These are phyloP conservation scores for Arthrobotrys conoides DNA, from an alignment of 2,329 filamentous ascomycete genomes.

Conservation along the genomic window DNA sequence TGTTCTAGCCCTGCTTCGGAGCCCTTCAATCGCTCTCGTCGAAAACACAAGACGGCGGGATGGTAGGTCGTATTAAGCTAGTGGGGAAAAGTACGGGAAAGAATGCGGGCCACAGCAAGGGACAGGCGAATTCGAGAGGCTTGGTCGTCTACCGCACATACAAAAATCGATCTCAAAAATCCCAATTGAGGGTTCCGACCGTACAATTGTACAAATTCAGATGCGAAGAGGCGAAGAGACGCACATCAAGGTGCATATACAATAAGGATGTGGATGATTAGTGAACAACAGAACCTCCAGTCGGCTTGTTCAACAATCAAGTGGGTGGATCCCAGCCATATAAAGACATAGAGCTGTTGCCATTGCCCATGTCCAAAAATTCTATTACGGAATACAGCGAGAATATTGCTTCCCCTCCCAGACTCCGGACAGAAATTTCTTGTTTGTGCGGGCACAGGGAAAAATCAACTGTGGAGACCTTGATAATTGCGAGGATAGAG, in stretches of 20 bases:
- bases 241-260: constrained; percentile 58
- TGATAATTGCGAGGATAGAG: constrained; percentile 37
- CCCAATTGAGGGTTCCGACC: constrained; percentile 34
- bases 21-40: constrained; percentile 26
- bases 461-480: constrained; percentile 46
- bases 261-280: constrained; percentile 48
- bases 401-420: constrained; percentile 18
- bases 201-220: constrained; percentile 29
- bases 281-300: constrained; percentile 49
- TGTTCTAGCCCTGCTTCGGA: constrained; percentile 5
- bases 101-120: constrained; percentile 31
- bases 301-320: constrained; percentile 37
- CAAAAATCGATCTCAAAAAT: constrained; percentile 29
- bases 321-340: constrained; percentile 58
- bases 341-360: constrained; percentile 49
- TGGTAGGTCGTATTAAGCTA: constrained; percentile 49
- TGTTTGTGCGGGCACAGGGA: constrained; percentile 22
- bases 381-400: constrained; percentile 3
- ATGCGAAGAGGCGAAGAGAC: constrained; percentile 46
- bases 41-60: neutral
- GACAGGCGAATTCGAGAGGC: constrained; percentile 31
- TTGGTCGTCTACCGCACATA: constrained; percentile 37
- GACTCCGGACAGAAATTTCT: constrained; percentile 14
- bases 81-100: constrained; percentile 30
- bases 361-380: constrained; percentile 22